phyloP scores from a whole-genome alignment of 305 asterid species.

The Ilex paraguariensis region DNA sequence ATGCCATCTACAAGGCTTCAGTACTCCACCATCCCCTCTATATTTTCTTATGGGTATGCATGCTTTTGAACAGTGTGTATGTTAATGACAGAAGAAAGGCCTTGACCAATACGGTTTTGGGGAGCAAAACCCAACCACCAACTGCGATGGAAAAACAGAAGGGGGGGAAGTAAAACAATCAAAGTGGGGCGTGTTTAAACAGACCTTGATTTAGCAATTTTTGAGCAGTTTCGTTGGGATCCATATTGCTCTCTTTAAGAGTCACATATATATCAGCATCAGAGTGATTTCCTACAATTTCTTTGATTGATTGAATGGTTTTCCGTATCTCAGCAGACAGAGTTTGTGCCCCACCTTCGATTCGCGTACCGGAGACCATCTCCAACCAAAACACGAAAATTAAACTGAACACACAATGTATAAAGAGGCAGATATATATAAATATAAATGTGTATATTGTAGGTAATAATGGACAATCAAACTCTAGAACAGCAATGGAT shows the following conservation, averaged over 20 bases:
- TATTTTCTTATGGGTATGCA: too few species aligned
- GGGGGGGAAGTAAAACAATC: not conserved
- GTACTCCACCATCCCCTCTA: too few species aligned
- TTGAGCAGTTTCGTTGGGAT: slow-evolving; percentile 95
- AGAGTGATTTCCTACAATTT: slow-evolving; percentile 75
- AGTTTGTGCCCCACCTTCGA: slow-evolving; percentile 64
- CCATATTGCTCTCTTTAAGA: slow-evolving; percentile 88
- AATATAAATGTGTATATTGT: too few species aligned
- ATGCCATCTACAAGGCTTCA: too few species aligned
- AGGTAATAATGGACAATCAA: too few species aligned
- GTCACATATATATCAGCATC: slow-evolving; percentile 83
- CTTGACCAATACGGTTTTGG: too few species aligned
- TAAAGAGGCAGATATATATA: too few species aligned
- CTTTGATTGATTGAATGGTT: slow-evolving; percentile 79
- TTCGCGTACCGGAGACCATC: slow-evolving; percentile 61
- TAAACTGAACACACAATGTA: not conserved
- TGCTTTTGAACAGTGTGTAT: too few species aligned
- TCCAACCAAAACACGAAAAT: slow-evolving; percentile 7
- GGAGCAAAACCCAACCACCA: not conserved
- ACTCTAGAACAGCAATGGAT: not conserved
- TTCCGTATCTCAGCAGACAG: slow-evolving; percentile 71
- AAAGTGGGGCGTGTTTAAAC: too few species aligned
- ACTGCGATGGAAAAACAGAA: not conserved
- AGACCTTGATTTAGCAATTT: slow-evolving; percentile 85
- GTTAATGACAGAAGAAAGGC: too few species aligned